Evolutionary conservation across 202 grass and related monocot genomes (phyloP).

Genomic region (Panicum virgatum): DNA sequence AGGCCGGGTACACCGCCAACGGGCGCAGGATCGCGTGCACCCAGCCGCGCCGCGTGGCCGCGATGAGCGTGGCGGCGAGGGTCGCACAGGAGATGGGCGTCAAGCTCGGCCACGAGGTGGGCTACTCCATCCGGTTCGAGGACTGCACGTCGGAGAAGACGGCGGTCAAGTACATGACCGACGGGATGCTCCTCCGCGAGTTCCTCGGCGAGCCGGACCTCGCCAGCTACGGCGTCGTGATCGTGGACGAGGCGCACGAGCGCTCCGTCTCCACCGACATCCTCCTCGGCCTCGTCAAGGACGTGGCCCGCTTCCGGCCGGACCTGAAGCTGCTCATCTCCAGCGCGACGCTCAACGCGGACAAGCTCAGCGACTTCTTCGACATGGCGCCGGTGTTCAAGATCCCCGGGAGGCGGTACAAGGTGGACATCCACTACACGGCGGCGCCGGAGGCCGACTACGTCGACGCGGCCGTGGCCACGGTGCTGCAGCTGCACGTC

Average conservation of each 20-base stretch:
- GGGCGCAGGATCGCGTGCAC: conserved; percentile 56
- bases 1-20: conserved; percentile 40
- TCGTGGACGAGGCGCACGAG: conserved; percentile 68
- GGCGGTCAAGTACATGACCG: conserved; percentile 63
- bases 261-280: conserved; percentile 52
- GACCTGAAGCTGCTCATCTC: conserved; percentile 56
- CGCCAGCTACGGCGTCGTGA: conserved; percentile 52
- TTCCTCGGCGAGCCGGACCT: conserved; percentile 55
- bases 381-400: conserved; percentile 48
- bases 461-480: conserved; percentile 41
- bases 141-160: conserved; percentile 67
- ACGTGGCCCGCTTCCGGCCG: conserved; percentile 32
- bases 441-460: conserved; percentile 52
- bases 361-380: conserved; percentile 56
- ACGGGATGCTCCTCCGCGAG: conserved; percentile 58
- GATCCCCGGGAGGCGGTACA: conserved; percentile 49
- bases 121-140: conserved; percentile 70
- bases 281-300: conserved; percentile 65
- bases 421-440: conserved; percentile 51
- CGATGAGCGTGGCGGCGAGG: conserved; percentile 57
- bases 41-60: conserved; percentile 59
- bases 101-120: conserved; percentile 61
- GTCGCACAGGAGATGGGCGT: conserved; percentile 65
- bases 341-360: conserved; percentile 55
- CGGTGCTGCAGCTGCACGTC: conserved; percentile 52